Evolutionary conservation across 371 early-diverging fungal genomes (phyloP), one percentile per base, ranked within the genome.

Genomic region (Mucor indicus): DNA sequence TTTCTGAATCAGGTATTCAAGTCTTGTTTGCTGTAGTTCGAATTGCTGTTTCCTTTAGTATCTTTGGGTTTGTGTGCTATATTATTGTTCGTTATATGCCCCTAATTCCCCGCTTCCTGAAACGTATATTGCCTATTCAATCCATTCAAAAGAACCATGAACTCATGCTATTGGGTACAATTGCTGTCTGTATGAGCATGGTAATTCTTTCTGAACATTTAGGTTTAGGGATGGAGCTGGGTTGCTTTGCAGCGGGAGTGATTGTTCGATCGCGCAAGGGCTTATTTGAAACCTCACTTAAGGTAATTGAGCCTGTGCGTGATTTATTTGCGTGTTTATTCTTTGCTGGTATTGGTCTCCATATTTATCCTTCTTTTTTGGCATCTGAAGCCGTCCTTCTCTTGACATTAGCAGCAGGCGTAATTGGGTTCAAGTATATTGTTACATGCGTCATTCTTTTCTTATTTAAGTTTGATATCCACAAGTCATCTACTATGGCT

Each of bases 271-370:
- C 75, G 13, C 67, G 72, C 19, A 67, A 67, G 44, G 38, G 53
- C 23, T 23, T 71, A 25, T 71, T 63, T 49, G 78, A 81, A 33
- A 44, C 64, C 9, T 64, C 62, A 1, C 49, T 62, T 16, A 60
- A 38, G 7, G 62, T 68, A 5, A 69, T 82, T 44, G 76, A 76
- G 39, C 80, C 85, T n/a, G 67, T 85, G 1, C 63, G 75, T 11
- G 79, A 80, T 56, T 35, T 82, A 24, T 83, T 82, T 69, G 72
- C 73, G 8, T 75, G 76, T 20, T 54, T 83, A 8, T 85, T 85
- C 55, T 85, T 85, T 64, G 81, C 84, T 1, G 61, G 75, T n/a
- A 78, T 85, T 40, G 85, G 85, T 3, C 55, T 85, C 4, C 85
- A 85, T 57, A 63, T 82, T 5, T 80, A 83, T 41, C 83, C 83